phyloP scores from a whole-genome alignment of 2,329 filamentous ascomycete species.

The Xylariaceae sp. region DNA sequence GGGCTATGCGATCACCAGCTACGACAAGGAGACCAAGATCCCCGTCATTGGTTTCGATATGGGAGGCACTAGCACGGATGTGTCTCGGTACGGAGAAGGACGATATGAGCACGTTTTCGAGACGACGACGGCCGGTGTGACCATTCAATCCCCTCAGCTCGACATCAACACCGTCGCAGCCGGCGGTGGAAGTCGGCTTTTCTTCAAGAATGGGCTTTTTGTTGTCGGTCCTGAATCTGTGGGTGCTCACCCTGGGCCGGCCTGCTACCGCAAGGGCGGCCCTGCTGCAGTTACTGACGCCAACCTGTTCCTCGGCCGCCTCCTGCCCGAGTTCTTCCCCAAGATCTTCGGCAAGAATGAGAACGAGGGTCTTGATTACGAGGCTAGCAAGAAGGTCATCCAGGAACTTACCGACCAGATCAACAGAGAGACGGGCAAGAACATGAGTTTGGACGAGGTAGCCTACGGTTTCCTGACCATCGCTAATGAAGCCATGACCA shows the following conservation, averaged over 20 bases:
- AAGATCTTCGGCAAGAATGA: conserved; percentile 93
- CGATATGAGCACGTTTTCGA: conserved; percentile 92
- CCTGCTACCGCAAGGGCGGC: conserved; percentile 84
- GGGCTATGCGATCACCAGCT: conserved; percentile 86
- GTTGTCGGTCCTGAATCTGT: conserved; percentile 87
- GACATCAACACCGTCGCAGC: conserved; percentile 95
- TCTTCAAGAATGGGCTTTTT: conserved; percentile 85
- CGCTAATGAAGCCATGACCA: conserved; percentile 85
- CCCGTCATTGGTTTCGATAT: conserved; percentile 95
- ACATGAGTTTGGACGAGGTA: conserved; percentile 75
- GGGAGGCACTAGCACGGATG: conserved; percentile 83
- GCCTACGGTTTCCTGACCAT: conserved; percentile 86
- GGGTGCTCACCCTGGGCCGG: conserved; percentile 81
- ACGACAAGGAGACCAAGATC: conserved; percentile 72
- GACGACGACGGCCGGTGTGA: conserved; percentile 89
- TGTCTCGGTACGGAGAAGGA: conserved; percentile 78
- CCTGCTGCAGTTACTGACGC: conserved; percentile 92
- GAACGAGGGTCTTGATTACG: conserved; percentile 69
- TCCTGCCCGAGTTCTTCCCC: conserved; percentile 87
- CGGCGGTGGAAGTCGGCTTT: conserved; percentile 76
- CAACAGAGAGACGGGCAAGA: conserved; percentile 65
- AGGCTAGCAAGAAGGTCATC: conserved; percentile 70
- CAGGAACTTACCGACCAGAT: conserved; percentile 71
- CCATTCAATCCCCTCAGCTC: conserved; percentile 84
- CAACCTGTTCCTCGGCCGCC: conserved; percentile 75